phyloP scores from a whole-genome alignment of 2,329 filamentous ascomycete species.

The Fusarium chaquense region DNA sequence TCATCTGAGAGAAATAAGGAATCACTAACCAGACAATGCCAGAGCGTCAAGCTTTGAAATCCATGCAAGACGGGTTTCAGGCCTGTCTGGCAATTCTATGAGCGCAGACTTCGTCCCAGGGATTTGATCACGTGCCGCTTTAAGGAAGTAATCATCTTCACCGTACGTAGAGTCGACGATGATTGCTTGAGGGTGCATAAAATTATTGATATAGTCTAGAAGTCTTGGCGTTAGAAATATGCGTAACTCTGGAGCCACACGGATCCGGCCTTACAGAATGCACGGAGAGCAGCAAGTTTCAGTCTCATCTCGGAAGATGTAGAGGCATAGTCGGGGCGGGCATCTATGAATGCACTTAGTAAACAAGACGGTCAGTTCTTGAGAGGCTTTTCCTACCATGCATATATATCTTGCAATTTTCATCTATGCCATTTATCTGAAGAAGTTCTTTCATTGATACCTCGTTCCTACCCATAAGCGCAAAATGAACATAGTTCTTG shows the following conservation, averaged over 20 bases:
- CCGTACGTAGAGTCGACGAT: conserved; percentile 75
- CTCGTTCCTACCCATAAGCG: conserved; percentile 78
- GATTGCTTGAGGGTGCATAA: conserved; percentile 81
- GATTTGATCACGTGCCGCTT: conserved; percentile 68
- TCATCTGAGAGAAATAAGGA: conserved; percentile 29
- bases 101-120: conserved; percentile 67
- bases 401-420: conserved; percentile 73
- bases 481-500: conserved; percentile 83
- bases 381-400: conserved; percentile 58
- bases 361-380: neutral
- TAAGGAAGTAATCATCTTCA: conserved; percentile 78
- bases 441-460: conserved; percentile 77
- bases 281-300: conserved; percentile 71
- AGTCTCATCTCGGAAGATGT: conserved; percentile 79
- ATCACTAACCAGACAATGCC: conserved; percentile 70
- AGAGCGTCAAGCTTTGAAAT: conserved; percentile 80
- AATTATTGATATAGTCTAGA: conserved; percentile 74
- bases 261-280: conserved; percentile 64
- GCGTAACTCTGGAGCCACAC: neutral
- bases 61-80: conserved; percentile 77
- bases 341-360: conserved; percentile 65
- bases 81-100: conserved; percentile 78
- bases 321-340: conserved; percentile 77
- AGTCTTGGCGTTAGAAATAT: conserved; percentile 12
- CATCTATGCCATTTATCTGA: conserved; percentile 82